Percentiles rank a stretch among this genome's conserved stretches.
Evolutionary conservation across 2,329 filamentous ascomycete genomes (phyloP).

Genomic region (Cylindrodendrum hubeiense): DNA sequence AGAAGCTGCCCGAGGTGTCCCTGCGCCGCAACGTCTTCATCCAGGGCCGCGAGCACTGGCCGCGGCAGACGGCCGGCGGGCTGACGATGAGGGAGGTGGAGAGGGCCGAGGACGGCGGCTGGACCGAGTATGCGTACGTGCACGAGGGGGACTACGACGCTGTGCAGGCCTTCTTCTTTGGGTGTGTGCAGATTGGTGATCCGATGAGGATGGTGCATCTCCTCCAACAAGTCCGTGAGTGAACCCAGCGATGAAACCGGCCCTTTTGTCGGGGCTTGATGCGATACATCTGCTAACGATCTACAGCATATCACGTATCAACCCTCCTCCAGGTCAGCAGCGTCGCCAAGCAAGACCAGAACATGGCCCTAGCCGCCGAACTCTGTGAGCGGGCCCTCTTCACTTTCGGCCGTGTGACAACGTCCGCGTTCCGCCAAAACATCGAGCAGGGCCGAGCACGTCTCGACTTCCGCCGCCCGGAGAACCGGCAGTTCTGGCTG

Average conservation of each 20-base stretch:
- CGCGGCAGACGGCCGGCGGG: constrained; percentile 81
- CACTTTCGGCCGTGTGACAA: constrained; percentile 88
- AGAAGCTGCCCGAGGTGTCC: constrained; percentile 76
- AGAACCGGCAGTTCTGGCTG: constrained; percentile 94
- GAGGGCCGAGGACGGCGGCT: constrained; percentile 62
- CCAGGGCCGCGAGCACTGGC: constrained; percentile 90
- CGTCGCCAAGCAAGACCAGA: constrained; percentile 91
- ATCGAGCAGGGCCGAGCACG: constrained; percentile 83
- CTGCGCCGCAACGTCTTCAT: constrained; percentile 86
- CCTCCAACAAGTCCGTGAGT: constrained; percentile 61
- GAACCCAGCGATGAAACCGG: background rate
- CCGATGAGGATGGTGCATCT: constrained; percentile 85
- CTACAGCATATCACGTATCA: constrained; percentile 85
- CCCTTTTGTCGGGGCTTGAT: background rate
- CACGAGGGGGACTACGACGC: constrained; percentile 81
- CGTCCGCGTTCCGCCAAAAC: constrained; percentile 83
- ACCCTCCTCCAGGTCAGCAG: constrained; percentile 94
- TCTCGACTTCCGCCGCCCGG: constrained; percentile 82
- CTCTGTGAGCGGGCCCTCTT: constrained; percentile 92
- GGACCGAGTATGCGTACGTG: constrained; percentile 79
- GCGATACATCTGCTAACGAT: constrained; percentile 2
- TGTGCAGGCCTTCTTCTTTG: constrained; percentile 81
- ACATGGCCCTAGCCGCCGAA: constrained; percentile 87
- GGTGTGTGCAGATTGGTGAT: constrained; percentile 85
- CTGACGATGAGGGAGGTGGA: constrained; percentile 79